Conservation (phyloP, 192 early-diverging fungal genomes). For the Umbelopsis ramanniana region DNA sequence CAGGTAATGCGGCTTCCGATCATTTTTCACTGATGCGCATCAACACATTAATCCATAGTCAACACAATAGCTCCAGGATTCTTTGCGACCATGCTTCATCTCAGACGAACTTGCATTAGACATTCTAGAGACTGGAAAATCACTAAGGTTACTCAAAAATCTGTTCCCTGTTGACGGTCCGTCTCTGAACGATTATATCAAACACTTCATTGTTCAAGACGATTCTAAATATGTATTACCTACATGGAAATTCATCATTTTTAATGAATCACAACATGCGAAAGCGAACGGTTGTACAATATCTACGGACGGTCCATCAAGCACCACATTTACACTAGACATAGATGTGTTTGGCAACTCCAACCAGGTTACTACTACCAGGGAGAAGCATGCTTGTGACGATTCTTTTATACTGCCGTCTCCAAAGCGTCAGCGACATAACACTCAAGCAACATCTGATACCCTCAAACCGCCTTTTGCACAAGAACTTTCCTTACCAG, state of each 20-base stretch:
- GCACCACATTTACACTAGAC: background rate
- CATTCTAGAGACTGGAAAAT: slow-evolving; percentile 47
- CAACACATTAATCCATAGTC: background rate
- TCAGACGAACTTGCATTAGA: slow-evolving; percentile 26
- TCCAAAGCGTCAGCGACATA: slow-evolving; percentile 11
- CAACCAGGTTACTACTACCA: background rate
- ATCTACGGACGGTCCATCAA: background rate
- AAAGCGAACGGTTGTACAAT: slow-evolving; percentile 26
- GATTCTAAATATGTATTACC: slow-evolving; percentile 5
- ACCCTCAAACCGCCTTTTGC: slow-evolving; percentile 19
- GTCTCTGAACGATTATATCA: background rate
- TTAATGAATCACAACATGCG: no score
- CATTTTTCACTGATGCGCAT: no score
- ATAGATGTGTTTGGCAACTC: background rate
- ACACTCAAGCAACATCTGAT: slow-evolving; percentile 29
- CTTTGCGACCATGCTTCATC: slow-evolving; percentile 2
- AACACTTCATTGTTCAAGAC: slow-evolving; percentile 31
- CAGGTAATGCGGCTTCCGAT: background rate
- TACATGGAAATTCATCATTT: slow-evolving; percentile 31
- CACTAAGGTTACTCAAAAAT: slow-evolving; percentile 42
- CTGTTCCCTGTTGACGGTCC: slow-evolving; percentile 37
- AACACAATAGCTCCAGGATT: background rate
- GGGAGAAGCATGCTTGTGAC: background rate
- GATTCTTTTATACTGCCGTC: background rate
- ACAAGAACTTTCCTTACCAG: background rate